phyloP scores from a whole-genome alignment of 2,329 filamentous ascomycete genomes.

The Trichoderma atroviride region DNA sequence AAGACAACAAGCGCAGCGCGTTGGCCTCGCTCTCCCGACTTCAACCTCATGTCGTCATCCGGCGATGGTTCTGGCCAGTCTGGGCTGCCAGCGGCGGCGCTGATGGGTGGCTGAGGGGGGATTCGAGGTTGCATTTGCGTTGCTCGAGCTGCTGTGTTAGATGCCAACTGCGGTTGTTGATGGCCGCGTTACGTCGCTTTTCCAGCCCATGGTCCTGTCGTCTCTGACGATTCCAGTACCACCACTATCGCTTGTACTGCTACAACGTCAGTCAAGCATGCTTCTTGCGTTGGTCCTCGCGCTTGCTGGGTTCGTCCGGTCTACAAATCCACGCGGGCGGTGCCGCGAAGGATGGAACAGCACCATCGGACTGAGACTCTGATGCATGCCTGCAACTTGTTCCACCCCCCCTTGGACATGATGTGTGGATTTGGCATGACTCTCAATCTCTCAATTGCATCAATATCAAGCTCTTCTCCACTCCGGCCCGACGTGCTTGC shows the following conservation, averaged over 20 bases:
- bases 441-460: neutral
- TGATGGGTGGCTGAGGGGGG: neutral
- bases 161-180: neutral
- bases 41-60: slow-evolving; percentile 14
- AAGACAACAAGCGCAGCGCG: slow-evolving; percentile 5
- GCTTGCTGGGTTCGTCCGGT: neutral
- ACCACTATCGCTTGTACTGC: neutral
- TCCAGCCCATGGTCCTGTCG: neutral
- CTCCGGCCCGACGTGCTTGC: neutral
- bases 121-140: neutral
- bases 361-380: neutral
- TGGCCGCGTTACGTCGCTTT: neutral
- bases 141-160: neutral
- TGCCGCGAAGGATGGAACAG: slow-evolving; percentile 15
- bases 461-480: slow-evolving; percentile 1
- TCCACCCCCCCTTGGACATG: neutral
- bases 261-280: neutral
- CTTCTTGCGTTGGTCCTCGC: slow-evolving; percentile 21
- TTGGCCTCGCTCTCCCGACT: neutral
- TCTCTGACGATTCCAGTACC: neutral
- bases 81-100: neutral
- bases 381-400: neutral
- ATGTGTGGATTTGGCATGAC: neutral
- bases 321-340: slow-evolving; percentile 14
- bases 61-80: neutral